These are phyloP conservation scores for Ogataea nonfermentans DNA, from an alignment of 805 yeast genomes.

Conservation along the genomic window DNA sequence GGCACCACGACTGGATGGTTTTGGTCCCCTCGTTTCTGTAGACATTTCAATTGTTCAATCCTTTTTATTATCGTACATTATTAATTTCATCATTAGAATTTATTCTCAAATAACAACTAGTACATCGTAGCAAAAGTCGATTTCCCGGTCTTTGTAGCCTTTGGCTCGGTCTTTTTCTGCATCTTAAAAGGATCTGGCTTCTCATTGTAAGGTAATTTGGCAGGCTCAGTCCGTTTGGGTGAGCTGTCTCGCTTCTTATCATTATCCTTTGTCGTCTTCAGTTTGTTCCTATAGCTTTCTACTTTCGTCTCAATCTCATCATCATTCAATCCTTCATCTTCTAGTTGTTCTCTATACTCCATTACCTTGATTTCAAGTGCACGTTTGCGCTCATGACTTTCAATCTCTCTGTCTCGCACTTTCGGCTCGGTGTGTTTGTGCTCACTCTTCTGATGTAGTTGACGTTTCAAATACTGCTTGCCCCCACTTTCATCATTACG, in stretches of 20 bases:
- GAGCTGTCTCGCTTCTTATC: background rate
- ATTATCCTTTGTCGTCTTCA: background rate
- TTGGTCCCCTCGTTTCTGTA: too few species aligned
- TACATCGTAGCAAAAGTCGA: conserved; percentile 6
- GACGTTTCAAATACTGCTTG: conserved; percentile 40
- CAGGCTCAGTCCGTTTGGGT: conserved; percentile 1
- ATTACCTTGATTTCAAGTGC: conserved; percentile 45
- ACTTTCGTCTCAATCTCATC: conserved; percentile 36
- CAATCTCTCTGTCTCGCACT: conserved; percentile 29
- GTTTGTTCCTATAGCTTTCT: conserved; percentile 24
- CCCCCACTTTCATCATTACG: conserved; percentile 30
- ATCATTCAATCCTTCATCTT: conserved; percentile 41
- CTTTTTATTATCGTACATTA: background rate
- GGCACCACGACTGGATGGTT: too few species aligned
- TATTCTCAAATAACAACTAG: background rate
- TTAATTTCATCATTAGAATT: background rate
- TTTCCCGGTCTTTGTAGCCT: background rate
- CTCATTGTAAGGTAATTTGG: conserved; percentile 11
- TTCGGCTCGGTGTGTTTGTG: conserved; percentile 14
- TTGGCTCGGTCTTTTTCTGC: background rate
- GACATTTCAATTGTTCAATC: background rate
- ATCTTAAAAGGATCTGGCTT: conserved; percentile 21
- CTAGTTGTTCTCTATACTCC: conserved; percentile 51
- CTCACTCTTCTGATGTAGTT: conserved; percentile 17
- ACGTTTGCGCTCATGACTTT: conserved; percentile 37